A percentile compares a stretch with the other conserved stretches of the same genome.
Evolutionary conservation across 164 flowering plant genomes (phyloP).

Genomic region (Aristolochia contorta): DNA sequence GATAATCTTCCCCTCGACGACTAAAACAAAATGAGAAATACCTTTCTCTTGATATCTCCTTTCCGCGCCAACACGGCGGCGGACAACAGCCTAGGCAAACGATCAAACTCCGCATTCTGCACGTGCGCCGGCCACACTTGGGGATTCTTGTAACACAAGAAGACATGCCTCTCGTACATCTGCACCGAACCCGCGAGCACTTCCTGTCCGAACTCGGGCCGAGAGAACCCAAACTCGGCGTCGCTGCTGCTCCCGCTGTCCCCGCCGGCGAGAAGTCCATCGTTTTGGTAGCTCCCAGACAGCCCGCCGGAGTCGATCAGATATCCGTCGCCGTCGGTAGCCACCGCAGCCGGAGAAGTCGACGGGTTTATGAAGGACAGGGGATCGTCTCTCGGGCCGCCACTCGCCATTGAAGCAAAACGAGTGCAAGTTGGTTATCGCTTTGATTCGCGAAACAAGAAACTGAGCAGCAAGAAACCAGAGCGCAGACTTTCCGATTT

Average conservation of each 20-base stretch:
- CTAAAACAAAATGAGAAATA: background rate
- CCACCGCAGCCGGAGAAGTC: conserved; percentile 44
- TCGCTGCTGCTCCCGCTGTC: conserved; percentile 33
- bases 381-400: conserved; percentile 44
- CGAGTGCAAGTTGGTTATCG: too few relatives aligned
- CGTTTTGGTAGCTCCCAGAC: conserved; percentile 71
- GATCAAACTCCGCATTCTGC: conserved; percentile 91
- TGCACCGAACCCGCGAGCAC: conserved; percentile 63
- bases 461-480: too few relatives aligned
- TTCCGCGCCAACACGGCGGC: conserved; percentile 67
- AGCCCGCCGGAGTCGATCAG: conserved; percentile 27
- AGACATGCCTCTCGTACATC: conserved; percentile 70
- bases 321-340: conserved; percentile 27
- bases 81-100: conserved; percentile 71
- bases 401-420: conserved; percentile 11
- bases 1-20: background rate
- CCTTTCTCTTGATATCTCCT: conserved; percentile 53
- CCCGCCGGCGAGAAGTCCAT: conserved; percentile 29
- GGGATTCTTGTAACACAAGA: conserved; percentile 86
- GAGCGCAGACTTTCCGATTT: too few relatives aligned
- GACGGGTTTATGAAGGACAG: conserved; percentile 33
- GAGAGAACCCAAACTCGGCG: conserved; percentile 52
- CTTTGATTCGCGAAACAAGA: too few relatives aligned
- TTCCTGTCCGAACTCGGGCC: conserved; percentile 56
- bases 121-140: conserved; percentile 78